Base-by-base conservation (phyloP, 768 basidiomycete species). In the Exsudoporus frostii region DNA sequence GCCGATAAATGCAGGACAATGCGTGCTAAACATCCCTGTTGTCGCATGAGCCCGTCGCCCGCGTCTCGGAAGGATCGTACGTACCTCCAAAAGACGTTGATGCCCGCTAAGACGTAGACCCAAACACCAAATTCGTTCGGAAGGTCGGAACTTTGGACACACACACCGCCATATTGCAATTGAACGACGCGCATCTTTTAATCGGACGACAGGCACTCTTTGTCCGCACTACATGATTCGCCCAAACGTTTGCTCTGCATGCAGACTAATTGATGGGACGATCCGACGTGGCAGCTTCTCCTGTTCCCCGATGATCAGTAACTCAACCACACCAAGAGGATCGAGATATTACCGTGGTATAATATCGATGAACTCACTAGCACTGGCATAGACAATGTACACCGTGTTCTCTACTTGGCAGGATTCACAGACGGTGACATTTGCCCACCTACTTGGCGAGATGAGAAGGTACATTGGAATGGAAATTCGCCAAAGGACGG, bases 361-460 rank as follows among this genome's bases (percentile, higher is more conserved):
- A 48, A 93, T 84, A 66, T 90, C 83, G 42, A 88, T 78, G 56
- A 85, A 90, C 65, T 88, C 84, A 39, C 72, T 75, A 3, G 58
- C 58, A 24, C 75, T 62, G 0, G 80, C 75, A 64, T 90, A 92
- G 1, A 82, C 86, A 42, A 82, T 85, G 64, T 90, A 94, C 3
- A 82, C 79, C 0, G 84, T 88, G 68, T 95, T 94, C 67, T 94
- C 90, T 22, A 86, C 78, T 1, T 77, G 71, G 61, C 93, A 94
- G 25, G 72, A 41, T 43, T 77, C 73, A 6, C 85, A 84, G 5
- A 81, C 69, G 0, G 90, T 88, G 29, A 76, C 81, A 62, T 94
- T 90, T 9, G 92, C 86, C 79, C 81, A 92, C 79, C 90, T 91
- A 56, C 10, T 14, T 33, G 34, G 45, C 29, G 38, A 44, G 40